Evolutionary conservation across 2,329 filamentous ascomycete genomes (phyloP), one percentile per base, ranked within the genome.

Genomic region (Orbilia brochopaga): DNA sequence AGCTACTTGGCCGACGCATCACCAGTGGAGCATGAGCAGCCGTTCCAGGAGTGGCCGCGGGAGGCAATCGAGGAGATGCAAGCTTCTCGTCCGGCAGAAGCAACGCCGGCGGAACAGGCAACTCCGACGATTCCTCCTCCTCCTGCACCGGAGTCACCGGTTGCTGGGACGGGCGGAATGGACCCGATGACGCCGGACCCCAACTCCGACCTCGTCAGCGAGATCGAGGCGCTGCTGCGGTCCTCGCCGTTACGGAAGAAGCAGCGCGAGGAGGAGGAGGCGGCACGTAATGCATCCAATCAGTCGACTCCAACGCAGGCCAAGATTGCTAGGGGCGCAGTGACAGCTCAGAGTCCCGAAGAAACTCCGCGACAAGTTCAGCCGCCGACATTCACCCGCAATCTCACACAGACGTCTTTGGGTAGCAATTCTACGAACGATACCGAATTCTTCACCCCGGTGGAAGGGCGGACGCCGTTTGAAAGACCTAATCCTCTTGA

Each of bases 391-490:
- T 37, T 63, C 1, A 55, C 15, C n/a, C 59, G 59, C 19, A 59
- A 46, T 24, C 42, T 40, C 8, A 70, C 67, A 13, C 50, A 73
- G 55, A 57, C 60, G 37, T 66, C 67, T 7, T 17, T 66, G 3
- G 37, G 46, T 17, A 73, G 57, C 15, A 40, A 66, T 7, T 55
- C 66, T 42, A 70, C 66, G 17, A 70, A 64, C 35, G 66, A 70
- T 44, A 70, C 66, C 15, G 46, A 53, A 21, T 73, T 73, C 46
- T 73, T 66, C 44, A 73, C 67, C 7, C 67, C 67, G n/a, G 57
- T 60, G 13, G 67, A 73, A 44, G 37, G 27, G 2, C 37, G 44
- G 19, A 66, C 60, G 7, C 60, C 60, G 1, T 44, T 48, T 1
- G 67, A 66, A 24, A 54, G 52, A 35, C 11, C 57, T 0, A 66